Evolutionary conservation across 2,329 filamentous ascomycete genomes (phyloP).

Genomic region (Didymellaceae sp.): DNA sequence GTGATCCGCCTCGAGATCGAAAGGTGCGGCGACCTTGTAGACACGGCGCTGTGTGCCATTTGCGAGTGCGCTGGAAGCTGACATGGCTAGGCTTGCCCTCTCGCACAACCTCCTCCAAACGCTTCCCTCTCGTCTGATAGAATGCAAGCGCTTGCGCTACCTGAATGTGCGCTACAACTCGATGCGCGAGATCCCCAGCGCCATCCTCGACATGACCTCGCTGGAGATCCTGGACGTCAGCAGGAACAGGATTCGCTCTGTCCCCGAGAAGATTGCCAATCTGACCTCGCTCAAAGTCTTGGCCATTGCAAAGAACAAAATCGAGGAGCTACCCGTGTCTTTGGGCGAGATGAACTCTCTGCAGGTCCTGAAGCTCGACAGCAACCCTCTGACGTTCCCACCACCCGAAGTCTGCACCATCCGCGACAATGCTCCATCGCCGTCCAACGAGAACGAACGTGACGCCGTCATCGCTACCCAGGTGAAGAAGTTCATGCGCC

Average conservation of each 20-base stretch:
- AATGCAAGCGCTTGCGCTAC: conserved; percentile 79
- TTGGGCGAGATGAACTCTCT: conserved; percentile 89
- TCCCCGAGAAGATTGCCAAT: conserved; percentile 81
- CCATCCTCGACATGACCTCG: conserved; percentile 80
- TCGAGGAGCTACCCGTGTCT: conserved; percentile 82
- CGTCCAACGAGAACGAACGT: conserved; percentile 64
- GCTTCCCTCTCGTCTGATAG: conserved; percentile 74
- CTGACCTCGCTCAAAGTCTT: conserved; percentile 88
- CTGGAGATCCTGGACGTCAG: conserved; percentile 94
- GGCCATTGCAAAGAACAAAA: conserved; percentile 84
- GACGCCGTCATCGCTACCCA: conserved; percentile 66
- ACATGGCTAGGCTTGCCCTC: conserved; percentile 68
- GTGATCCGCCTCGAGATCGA: conserved; percentile 77
- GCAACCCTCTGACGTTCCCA: conserved; percentile 84
- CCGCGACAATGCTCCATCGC: conserved; percentile 50
- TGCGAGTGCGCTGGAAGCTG: neutral
- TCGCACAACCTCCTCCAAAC: conserved; percentile 78
- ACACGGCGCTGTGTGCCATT: neutral
- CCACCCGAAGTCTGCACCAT: conserved; percentile 56
- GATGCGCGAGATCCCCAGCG: conserved; percentile 70
- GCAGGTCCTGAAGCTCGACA: conserved; percentile 87
- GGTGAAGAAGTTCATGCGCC: conserved; percentile 64
- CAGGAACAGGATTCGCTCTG: conserved; percentile 78
- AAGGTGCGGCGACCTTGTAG: conserved; percentile 66
- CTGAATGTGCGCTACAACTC: conserved; percentile 80